Evolutionary conservation across 2,329 filamentous ascomycete genomes (phyloP).

Genomic region (Clarireedia hainanense): DNA sequence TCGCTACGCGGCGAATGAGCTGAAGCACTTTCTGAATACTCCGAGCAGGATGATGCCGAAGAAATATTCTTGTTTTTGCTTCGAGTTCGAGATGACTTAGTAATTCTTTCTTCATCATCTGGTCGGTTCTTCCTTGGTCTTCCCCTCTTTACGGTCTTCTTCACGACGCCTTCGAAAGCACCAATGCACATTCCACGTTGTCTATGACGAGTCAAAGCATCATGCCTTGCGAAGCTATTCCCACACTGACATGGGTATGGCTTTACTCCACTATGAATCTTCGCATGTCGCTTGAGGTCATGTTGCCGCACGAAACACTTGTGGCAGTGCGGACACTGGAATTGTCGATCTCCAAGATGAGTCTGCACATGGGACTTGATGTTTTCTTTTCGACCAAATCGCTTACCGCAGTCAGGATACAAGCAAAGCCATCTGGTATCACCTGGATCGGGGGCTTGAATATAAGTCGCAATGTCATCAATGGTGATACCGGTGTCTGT

Average conservation of each 20-base stretch:
- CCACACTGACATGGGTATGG: constrained; percentile 92
- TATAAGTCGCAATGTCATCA: constrained; percentile 74
- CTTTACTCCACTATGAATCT: constrained; percentile 95
- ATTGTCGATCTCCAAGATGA: constrained; percentile 92
- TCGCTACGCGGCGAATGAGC: constrained; percentile 45
- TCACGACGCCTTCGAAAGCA: constrained; percentile 74
- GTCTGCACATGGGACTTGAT: constrained; percentile 98
- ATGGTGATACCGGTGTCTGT: constrained; percentile 77
- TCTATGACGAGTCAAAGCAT: constrained; percentile 87
- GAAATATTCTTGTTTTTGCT: constrained; percentile 40
- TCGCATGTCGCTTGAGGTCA: constrained; percentile 92
- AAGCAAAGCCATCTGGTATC: constrained; percentile 74
- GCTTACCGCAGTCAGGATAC: constrained; percentile 74
- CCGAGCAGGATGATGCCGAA: constrained; percentile 44
- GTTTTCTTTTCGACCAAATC: constrained; percentile 96
- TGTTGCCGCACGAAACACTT: constrained; percentile 97
- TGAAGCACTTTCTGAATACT: constrained; percentile 48
- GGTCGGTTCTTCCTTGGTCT: constrained; percentile 55
- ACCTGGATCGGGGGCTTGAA: constrained; percentile 61
- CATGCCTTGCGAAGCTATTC: constrained; percentile 89
- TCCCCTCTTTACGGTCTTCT: constrained; percentile 59
- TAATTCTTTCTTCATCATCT: constrained; percentile 41
- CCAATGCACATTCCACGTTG: constrained; percentile 96
- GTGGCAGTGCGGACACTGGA: constrained; percentile 83
- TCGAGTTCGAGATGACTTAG: constrained; percentile 49